Evolutionary conservation across 2,329 filamentous ascomycete genomes (phyloP), one percentile per base, ranked within the genome.

Genomic region (Beauveria caledonica): DNA sequence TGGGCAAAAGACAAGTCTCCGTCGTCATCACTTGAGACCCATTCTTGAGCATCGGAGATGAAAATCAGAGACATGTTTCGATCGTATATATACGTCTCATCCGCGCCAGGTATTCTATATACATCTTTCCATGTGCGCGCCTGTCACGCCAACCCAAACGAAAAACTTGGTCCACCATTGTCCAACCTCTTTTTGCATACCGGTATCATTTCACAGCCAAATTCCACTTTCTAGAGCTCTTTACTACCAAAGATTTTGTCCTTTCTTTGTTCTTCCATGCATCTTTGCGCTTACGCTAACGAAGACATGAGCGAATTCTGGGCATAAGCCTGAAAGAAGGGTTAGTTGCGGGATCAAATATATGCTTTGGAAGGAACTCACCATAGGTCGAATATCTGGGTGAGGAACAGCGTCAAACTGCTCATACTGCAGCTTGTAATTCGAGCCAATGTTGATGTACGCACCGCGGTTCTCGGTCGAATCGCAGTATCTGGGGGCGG

Each of bases 401-500:
- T 99, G 94, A 63, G 92, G 92, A 58, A 99, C 94, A 8, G 94
- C 94, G 68, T 97, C 92, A 67, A 99, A 99, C 72, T 96, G 88
- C 73, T 94, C 84, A 77, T 90, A 99, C 42, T 90, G 79, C 68
- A 97, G 86, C 80, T 97, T 95, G 72, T 95, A 90, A 64, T 96
- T 90, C 17, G 90, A 84, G 36, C 90, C 89, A 65, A 99, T 88
- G 76, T 99, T 97, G 83, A 99, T 99, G 75, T 95, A 99, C 19
- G 94, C 94, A 65, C 94, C 94, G 78, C 92, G 94, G 77, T 99
- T 99, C 78, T 96, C 93, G 0, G 94, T 97, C 68, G 91, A 91
- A 72, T 99, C 94, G 76, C 94, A 99, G 74, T 99, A 99, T 74
- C 87, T 96, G 44, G 94, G 94, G 27, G 94, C 94, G 45, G 93